phyloP scores from a whole-genome alignment of 2,329 filamentous ascomycete species.

The Huntiella savannae region DNA sequence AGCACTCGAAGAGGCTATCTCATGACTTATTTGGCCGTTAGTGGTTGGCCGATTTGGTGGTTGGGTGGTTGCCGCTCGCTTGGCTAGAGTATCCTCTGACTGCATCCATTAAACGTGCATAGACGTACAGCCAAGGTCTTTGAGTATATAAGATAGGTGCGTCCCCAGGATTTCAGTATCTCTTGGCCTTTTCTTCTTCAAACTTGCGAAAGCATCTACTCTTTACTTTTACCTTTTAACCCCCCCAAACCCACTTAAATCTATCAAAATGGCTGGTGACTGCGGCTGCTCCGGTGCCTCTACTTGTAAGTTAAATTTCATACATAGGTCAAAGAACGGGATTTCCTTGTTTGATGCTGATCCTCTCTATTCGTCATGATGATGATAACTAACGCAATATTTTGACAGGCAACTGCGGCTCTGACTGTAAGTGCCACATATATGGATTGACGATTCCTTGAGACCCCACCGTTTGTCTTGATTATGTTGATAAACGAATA shows the following conservation, averaged over 20 bases:
- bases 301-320: constrained; percentile 3
- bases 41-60: no score
- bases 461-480: no score
- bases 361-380: not conserved
- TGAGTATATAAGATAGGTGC: no score
- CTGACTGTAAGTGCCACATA: constrained; percentile 4
- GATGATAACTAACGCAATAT: not conserved
- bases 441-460: not conserved
- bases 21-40: no score
- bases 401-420: constrained; percentile 8
- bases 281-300: constrained; percentile 7
- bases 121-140: no score
- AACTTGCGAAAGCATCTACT: not conserved
- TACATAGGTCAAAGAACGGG: not conserved
- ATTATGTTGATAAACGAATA: no score
- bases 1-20: no score
- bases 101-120: no score
- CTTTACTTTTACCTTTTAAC: not conserved
- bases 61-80: no score
- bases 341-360: no score
- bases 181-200: not conserved
- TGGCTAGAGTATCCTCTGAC: no score
- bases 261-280: constrained; percentile 5
- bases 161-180: no score
- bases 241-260: not conserved